Evolutionary conservation across 2,329 filamentous ascomycete genomes (phyloP), one percentile per base, ranked within the genome.

Genomic region (Dactylellina haptotyla): DNA sequence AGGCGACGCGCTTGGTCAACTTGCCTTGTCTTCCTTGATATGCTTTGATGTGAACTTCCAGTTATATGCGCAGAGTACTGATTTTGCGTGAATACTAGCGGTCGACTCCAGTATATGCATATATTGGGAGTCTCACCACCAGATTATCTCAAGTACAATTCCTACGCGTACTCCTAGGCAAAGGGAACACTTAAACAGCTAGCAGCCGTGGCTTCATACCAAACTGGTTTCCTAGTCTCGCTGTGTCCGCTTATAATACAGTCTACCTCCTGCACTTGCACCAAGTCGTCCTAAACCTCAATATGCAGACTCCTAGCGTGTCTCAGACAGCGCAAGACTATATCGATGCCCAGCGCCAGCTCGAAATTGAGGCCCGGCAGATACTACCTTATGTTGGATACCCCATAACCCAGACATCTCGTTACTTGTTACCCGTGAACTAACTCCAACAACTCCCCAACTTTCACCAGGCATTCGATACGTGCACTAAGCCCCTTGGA

Each of bases 341-440:
- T 80, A 92, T 99, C 77, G 88, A 92, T 78, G 89, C 88, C 63
- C 95, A 99, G 80, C 89, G 97, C 79, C 88, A 90, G 77, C 89
- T 99, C 59, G 95, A 99, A 82, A 92, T 91, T 18, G 95, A 99
- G 82, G 95, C 95, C 50, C 92, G 93, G 77, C 94, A 99, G 84
- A 91, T 91, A 74, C 86, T 99, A 4, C 95, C 95, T 76, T 99
- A 97, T 80, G 92, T 96, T 83, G 78, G 87, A 77, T 14, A 14
- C 51, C 25, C 23, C 41, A 41, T 51, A 46, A 20, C 18, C 43
- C 39, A 4, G 20, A n/a, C 26, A 8, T 23, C 10, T 20, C 26
- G 26, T 12, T 57, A 76, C 79, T 61, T 79, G 69, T 43, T 25
- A 10, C 63, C 45, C n/a, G 41, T 53, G n/a, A 32, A 10, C 56